Evolutionary conservation across 257 asterid species (phyloP).

Genomic region (Solanum bulbocastanum): DNA sequence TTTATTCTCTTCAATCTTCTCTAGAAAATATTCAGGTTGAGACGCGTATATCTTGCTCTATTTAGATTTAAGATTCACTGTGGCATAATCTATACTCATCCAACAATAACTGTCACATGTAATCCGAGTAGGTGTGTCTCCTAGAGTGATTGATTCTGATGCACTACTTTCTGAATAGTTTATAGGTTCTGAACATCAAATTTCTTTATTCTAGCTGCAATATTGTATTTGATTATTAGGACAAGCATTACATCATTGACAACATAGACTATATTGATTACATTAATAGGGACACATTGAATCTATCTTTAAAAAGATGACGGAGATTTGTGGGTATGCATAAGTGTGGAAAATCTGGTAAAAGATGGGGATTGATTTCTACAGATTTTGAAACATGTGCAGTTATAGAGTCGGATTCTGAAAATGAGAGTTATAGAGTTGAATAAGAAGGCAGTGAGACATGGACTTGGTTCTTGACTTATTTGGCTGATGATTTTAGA

Average conservation of each 20-base stretch:
- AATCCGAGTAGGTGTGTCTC: too few relatives aligned
- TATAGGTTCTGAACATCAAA: neutral
- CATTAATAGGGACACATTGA: neutral
- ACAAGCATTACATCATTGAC: neutral
- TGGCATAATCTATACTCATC: too few relatives aligned
- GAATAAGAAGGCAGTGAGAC: neutral
- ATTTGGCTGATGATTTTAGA: too few relatives aligned
- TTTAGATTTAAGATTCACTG: too few relatives aligned
- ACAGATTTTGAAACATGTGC: neutral
- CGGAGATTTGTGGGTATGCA: too few relatives aligned
- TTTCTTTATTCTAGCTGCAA: neutral
- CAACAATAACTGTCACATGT: too few relatives aligned
- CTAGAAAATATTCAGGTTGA: too few relatives aligned
- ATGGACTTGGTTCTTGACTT: neutral
- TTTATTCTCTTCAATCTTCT: too few relatives aligned
- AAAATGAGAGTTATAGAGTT: neutral
- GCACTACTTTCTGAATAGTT: neutral
- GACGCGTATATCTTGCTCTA: too few relatives aligned
- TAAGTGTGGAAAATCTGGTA: too few relatives aligned
- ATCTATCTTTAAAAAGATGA: neutral
- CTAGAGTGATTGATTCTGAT: neutral
- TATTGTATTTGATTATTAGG: too few relatives aligned
- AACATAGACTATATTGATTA: neutral
- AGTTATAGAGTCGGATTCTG: neutral
- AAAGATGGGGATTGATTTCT: neutral